These are phyloP conservation scores for Yamadazyma sp. DNA, from an alignment of 1,139 yeast species.

Conservation along the genomic window DNA sequence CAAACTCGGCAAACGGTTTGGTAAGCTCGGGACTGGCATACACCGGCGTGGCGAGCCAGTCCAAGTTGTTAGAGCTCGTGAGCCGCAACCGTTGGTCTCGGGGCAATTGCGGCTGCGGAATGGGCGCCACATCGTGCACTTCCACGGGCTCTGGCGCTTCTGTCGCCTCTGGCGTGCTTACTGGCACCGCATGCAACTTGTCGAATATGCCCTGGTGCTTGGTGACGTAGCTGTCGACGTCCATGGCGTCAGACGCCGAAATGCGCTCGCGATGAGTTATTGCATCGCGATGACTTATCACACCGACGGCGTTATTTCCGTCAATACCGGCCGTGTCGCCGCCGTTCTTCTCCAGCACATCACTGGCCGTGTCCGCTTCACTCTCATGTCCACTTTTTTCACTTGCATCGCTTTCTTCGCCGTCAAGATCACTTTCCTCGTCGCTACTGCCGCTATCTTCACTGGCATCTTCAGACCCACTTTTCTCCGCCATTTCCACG, in stretches of 20 bases:
- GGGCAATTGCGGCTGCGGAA: constrained; percentile 79
- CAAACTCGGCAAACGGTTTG: constrained; percentile 44
- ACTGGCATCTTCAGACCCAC: no score
- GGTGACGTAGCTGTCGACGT: constrained; percentile 12
- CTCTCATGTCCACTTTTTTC: background rate
- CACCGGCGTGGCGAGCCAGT: constrained; percentile 70
- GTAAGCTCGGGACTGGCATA: constrained; percentile 48
- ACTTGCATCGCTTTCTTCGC: constrained; percentile 1
- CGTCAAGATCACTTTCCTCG: constrained; percentile 1
- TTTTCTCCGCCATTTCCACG: constrained; percentile 15
- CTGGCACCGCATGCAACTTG: constrained; percentile 22
- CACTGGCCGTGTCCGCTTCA: background rate
- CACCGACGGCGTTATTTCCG: no score
- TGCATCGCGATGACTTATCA: background rate
- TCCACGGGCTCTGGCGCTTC: constrained; percentile 24
- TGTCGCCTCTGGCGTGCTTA: constrained; percentile 12
- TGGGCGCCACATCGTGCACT: constrained; percentile 61
- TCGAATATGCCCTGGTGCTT: constrained; percentile 31
- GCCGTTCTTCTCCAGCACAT: background rate
- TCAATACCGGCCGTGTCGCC: background rate
- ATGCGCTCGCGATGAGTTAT: background rate
- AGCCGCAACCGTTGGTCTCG: constrained; percentile 45
- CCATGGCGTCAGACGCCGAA: background rate
- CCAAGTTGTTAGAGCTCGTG: constrained; percentile 42
- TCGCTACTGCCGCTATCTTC: constrained; percentile 12